Base-by-base conservation (phyloP, 768 basidiomycete species). In the Gloeopeniophorella convolvens region DNA sequence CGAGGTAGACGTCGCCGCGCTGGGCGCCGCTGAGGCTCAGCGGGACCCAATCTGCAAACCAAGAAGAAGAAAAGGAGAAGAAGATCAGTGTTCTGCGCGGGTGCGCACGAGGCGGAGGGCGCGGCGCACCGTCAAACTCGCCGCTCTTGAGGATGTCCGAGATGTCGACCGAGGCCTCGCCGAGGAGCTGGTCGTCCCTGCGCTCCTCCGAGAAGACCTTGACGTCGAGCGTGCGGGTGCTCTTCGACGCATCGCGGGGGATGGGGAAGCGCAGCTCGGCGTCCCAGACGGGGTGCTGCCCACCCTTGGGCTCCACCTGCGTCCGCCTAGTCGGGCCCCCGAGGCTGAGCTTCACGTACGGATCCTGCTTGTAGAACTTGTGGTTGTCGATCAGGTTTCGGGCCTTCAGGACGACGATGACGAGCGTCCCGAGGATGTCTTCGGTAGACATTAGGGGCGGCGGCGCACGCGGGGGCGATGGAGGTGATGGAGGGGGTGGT, bases 271-370 rank as follows among this genome's bases (percentile, higher is more conserved):
- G 79, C 45, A 94, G 65, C 65, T 96, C 92, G 28, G 81, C 81
- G 62, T 96, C 93, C 91, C 93, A 97, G 51, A 83, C 79, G 2
- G 94, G 94, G 66, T 89, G 86, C 62, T 97, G 94, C 0, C 94
- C 94, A 2, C 93, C 93, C 62, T 84, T 90, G 57, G 81, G 72
- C 60, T 90, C 85, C 51, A 82, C 75, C 45, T 77, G 72, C 0
- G 90, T 92, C 50, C 77, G 77, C 61, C 87, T 80, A 44, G 76
- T 81, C 15, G 70, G 70, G 32, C 81, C 80, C 65, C 71, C 67
- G 50, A 93, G 67, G 2, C 72, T 69, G 5, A 80, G 72, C 56
- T 85, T 76, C 3, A 82, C 83, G 63, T 83, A 95, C 1, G 87
- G 91, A 66, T 94, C 88, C 63, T 95, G 92, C 65, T 96, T 97